These are phyloP conservation scores for Chlamydomonas incerta DNA, from an alignment of 139 green algal species.

Conservation along the genomic window DNA sequence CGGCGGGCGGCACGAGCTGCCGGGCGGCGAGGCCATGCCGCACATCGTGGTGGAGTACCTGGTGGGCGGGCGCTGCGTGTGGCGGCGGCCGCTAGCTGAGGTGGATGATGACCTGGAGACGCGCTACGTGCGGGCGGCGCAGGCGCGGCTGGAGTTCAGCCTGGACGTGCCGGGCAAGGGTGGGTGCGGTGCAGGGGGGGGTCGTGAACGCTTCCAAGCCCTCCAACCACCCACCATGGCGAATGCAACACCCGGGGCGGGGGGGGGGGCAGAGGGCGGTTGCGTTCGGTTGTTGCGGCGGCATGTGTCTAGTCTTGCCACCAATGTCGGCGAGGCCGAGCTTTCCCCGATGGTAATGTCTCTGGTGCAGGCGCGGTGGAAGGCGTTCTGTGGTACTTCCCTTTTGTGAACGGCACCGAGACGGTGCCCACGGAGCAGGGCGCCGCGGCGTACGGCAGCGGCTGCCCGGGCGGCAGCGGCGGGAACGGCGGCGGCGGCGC, in stretches of 20 bases:
- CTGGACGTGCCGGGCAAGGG: slow-evolving; percentile 74
- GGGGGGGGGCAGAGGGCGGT: too few relatives aligned
- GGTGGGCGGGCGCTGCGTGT: slow-evolving; percentile 31
- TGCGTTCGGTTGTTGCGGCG: too few relatives aligned
- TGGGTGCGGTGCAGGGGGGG: not conserved
- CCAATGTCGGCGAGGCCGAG: too few relatives aligned
- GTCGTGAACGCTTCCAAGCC: too few relatives aligned
- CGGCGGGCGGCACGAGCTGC: slow-evolving; percentile 34
- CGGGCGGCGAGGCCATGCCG: slow-evolving; percentile 71
- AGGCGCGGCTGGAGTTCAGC: slow-evolving; percentile 69
- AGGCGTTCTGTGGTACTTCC: slow-evolving; percentile 85
- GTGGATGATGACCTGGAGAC: slow-evolving; percentile 86
- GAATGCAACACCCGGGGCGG: too few relatives aligned
- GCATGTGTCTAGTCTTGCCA: too few relatives aligned
- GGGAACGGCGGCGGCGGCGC: too few relatives aligned
- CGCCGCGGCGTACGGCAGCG: not conserved
- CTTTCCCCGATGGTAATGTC: too few relatives aligned
- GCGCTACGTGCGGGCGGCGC: slow-evolving; percentile 65
- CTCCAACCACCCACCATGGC: too few relatives aligned
- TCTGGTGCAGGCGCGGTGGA: slow-evolving; percentile 72
- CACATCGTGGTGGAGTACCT: slow-evolving; percentile 69
- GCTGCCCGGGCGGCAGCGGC: not conserved
- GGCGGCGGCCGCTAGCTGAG: slow-evolving; percentile 55
- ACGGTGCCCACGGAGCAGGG: slow-evolving; percentile 65
- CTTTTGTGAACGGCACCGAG: slow-evolving; percentile 73